Evolutionary conservation across 1,139 yeast genomes (phyloP), one percentile per base, ranked within the genome.

Genomic region (Candida buenavistaensis): DNA sequence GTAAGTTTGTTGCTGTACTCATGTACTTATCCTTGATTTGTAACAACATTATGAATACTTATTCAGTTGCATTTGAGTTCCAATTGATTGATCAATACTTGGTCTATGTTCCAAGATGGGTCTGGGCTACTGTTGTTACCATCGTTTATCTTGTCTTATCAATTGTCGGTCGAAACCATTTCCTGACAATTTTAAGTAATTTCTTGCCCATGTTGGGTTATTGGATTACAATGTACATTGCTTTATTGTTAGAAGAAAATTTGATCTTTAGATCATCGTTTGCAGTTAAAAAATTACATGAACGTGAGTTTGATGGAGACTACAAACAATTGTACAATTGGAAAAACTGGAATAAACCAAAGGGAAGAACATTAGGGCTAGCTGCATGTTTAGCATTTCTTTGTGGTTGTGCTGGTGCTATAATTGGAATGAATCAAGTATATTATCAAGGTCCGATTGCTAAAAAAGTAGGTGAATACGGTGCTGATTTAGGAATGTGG

Each of bases 151-250:
- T 85, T 48, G 79, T 82, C 1, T 72, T 82, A 52, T 80, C 90
- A 1, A 52, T 83, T 34, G 92, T 78, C 7, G 96, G 96, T 7
- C 73, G 85, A 49, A 66, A 83, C 55, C 79, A 80, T 48, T 82
- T 88, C 53, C 72, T 88, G 36, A 69, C 78, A 5, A 86, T 87
- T 43, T 64, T 88, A 51, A 79, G 88, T 12, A 88, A 88, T 52
- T 88, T 88, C 62, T 66, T 88, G 47, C 96, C 96, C 7, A 88
- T 88, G 96, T 76, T 88, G 39, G 95, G 95, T 1, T 88, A 88
- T 61, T 88, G 96, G 96, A 76, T 85, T 36, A 79, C 90, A 34
- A 85, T 88, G 62, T 88, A 87, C 57, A 78, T 83, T 50, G 75
- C 78, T 13, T 61, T 88, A 33, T 58, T 87, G 26, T 44, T 86